A percentile compares a stretch with the other conserved stretches of the same genome.
These are phyloP conservation scores for Skeletonema grethae DNA, from an alignment of 108 stramenopile species.

Conservation along the genomic window DNA sequence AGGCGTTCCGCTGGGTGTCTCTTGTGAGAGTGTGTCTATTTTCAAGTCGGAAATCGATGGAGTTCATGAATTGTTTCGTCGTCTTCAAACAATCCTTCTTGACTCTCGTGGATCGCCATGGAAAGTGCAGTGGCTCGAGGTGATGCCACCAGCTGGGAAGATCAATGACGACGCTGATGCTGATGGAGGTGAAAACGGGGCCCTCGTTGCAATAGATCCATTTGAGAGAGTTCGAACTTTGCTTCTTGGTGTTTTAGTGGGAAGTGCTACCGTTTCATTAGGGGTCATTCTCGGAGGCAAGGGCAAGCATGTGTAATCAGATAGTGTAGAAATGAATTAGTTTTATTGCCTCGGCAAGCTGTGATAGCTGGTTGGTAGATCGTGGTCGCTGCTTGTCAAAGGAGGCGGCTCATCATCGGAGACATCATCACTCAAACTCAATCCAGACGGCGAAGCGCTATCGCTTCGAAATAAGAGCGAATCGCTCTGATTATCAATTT, in stretches of 20 bases:
- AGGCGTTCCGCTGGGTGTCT: constrained; percentile 59
- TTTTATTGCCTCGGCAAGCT: background rate
- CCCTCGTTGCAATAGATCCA: background rate
- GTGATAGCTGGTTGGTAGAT: background rate
- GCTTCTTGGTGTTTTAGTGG: background rate
- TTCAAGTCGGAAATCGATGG: constrained; percentile 70
- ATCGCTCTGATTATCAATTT: constrained; percentile 8
- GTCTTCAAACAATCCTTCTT: constrained; percentile 50
- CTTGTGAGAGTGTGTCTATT: constrained; percentile 54
- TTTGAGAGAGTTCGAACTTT: background rate
- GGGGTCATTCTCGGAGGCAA: constrained; percentile 4
- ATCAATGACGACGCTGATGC: background rate
- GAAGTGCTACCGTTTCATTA: background rate
- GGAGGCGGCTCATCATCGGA: background rate
- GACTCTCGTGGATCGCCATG: constrained; percentile 47
- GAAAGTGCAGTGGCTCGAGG: constrained; percentile 57
- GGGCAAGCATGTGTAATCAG: background rate
- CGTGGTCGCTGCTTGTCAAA: background rate
- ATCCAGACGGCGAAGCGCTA: background rate
- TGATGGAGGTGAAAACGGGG: background rate
- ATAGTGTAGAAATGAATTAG: background rate
- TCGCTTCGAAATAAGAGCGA: background rate
- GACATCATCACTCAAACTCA: background rate
- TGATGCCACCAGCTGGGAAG: background rate
- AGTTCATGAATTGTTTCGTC: constrained; percentile 57